These are phyloP conservation scores for Sordariomycetes sp. DNA, from an alignment of 2,329 filamentous ascomycete species.

Conservation along the genomic window DNA sequence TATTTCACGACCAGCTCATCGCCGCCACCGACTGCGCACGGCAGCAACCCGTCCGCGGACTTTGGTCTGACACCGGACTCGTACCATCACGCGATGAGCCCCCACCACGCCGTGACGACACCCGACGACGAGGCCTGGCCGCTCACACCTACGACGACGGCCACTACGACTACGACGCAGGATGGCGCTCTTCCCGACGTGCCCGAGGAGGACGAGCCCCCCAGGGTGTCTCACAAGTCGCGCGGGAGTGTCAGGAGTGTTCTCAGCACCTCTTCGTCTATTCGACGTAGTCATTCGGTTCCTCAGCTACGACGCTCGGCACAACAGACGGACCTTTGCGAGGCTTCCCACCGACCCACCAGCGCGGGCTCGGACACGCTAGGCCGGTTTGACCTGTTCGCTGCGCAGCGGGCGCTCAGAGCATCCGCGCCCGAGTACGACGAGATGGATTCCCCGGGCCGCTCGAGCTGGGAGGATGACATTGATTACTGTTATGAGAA, in stretches of 20 bases:
- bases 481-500: constrained; percentile 65
- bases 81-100: constrained; percentile 28
- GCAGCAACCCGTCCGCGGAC: background rate
- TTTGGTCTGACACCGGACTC: constrained; percentile 11
- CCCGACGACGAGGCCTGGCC: constrained; percentile 32
- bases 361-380: constrained; percentile 44
- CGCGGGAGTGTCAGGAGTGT: constrained; percentile 33
- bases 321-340: constrained; percentile 11
- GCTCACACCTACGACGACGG: constrained; percentile 21
- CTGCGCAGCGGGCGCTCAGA: constrained; percentile 7
- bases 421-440: constrained; percentile 13
- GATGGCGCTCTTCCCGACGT: constrained; percentile 44
- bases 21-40: constrained; percentile 9
- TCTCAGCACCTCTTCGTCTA: constrained; percentile 36
- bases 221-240: constrained; percentile 23
- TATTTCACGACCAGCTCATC: background rate
- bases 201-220: constrained; percentile 51
- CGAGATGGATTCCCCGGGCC: constrained; percentile 16
- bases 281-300: constrained; percentile 44
- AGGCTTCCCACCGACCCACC: constrained; percentile 17
- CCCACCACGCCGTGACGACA: constrained; percentile 29
- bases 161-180: constrained; percentile 14
- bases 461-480: constrained; percentile 54
- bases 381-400: constrained; percentile 29
- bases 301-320: constrained; percentile 37